Base-by-base conservation (phyloP, 805 yeast species). In the Sugiyamaella chiloensis region DNA sequence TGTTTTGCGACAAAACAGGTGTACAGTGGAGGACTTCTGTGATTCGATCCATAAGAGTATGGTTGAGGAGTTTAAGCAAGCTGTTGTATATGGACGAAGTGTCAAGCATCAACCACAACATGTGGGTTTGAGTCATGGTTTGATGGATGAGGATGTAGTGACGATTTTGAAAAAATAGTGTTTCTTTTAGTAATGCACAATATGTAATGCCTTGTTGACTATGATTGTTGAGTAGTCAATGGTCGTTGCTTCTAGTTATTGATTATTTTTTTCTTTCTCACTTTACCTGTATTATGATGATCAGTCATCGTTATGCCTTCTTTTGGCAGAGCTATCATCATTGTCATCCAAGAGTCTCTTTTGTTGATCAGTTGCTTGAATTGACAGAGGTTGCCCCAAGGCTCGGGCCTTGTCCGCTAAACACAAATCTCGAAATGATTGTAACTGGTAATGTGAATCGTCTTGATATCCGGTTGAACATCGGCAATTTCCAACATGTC, bases 51-150 rank as follows among this genome's bases (percentile, higher is more conserved):
- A 93, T 74, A 93, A 91, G 71, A 82, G 91, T 34, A 74, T 93
- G 63, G 95, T 93, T 32, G 95, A 85, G 36, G 96, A 93, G 61
- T 93, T 93, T 69, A 85, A 88, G 69, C 84, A 80, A 58, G 99
- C 99, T 1, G 78, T 88, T 52, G 99, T 93, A 1, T 93, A 75
- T 63, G 99, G 99, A 30, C 78, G 47, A 37, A 85, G 95, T 64
- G 98, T 91, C 45, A 93, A 93, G 72, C 99, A 93, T 67, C 97
- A 91, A 69, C 98, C 98, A 12, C 99, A 93, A 71, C 81, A 83
- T 57, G 98, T 91, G 40, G 99, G 99, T 24, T 74, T 93, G 57
- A 67, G 76, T 40, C 99, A 93, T 70, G 73, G 67, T 9, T 73
- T 93, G 59, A 85, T 83, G 69, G 99, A 93, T 68, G 99, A 93